Evolutionary conservation across 2,329 filamentous ascomycete genomes (phyloP), one percentile per base, ranked within the genome.

Genomic region (Hymenoscyphus scutula): DNA sequence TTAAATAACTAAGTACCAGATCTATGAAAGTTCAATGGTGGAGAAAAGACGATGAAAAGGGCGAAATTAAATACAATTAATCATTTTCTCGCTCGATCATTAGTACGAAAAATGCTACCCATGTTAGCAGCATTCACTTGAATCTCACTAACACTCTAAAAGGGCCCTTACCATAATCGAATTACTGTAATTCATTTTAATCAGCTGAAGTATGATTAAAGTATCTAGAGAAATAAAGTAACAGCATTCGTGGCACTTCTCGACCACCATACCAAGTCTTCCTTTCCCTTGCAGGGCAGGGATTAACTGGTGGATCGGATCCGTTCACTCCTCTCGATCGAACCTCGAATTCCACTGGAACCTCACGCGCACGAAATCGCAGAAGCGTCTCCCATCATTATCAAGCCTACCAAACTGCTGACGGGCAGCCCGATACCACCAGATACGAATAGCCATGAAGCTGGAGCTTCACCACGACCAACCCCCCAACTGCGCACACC

Each of bases 371-470:
- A 53, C 41, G 45, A 59, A 53, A 53, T 13, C 45, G 19, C 38
- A 54, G 19, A 38, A 19, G 27, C 58, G 30, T 41, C 32, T 30
- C 30, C 48, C 27, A 25, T 37, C 41, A 30, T 56, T 30, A 34
- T 53, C 23, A 37, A 38, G 37, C 25, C 53, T 19, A 48, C 27
- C 19, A 30, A 19, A 56, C n/a, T 25, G 41, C 23, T 38, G 45
- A 37, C 30, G 15, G 45, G 38, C 37, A 45, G n/a, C 59, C 19
- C 34, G 34, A 61, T 30, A 48, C 23, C 48, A 51, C 48, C 62
- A 34, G n/a, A 45, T 59, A 58, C 56, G 64, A 60, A 66, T 32
- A 63, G 62, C 53, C 38, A 68, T 67, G 67, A 62, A 59, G 59
- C 63, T 58, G 56, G 62, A 62, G 56, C 56, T 30, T 60, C 48